A percentile compares a stretch with the other conserved stretches of the same genome.
Evolutionary conservation across 2,329 filamentous ascomycete species (phyloP).

Genomic region (Canariomyces notabilis): DNA sequence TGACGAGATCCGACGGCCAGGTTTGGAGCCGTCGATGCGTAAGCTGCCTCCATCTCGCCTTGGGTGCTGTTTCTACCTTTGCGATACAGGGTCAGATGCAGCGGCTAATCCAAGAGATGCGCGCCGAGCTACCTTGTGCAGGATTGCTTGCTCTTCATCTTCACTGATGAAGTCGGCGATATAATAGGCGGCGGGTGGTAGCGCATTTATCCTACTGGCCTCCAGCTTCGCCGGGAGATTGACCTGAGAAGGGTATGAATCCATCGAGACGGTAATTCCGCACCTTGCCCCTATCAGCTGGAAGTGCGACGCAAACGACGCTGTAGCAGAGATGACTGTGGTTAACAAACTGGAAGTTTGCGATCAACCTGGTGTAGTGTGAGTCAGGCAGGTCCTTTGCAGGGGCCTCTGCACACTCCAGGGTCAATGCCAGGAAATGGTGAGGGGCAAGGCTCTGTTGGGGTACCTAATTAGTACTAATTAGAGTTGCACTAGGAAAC

Average conservation of each 20-base stretch:
- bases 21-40: conserved; percentile 87
- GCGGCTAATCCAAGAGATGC: conserved; percentile 43
- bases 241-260: conserved; percentile 7
- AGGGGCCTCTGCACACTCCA: neutral
- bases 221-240: conserved; percentile 46
- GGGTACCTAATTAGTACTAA: too few species aligned
- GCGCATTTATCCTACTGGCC: conserved; percentile 43
- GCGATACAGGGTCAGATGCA: conserved; percentile 37
- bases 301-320: neutral
- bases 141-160: conserved; percentile 66
- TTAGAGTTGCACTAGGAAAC: neutral
- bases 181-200: conserved; percentile 72
- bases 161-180: conserved; percentile 76
- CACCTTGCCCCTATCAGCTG: neutral
- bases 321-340: neutral
- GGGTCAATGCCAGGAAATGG: conserved; percentile 10
- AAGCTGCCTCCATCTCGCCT: conserved; percentile 79
- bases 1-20: conserved; percentile 78
- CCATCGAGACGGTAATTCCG: conserved; percentile 1
- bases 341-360: neutral
- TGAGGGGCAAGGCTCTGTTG: conserved; percentile 11
- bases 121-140: conserved; percentile 57
- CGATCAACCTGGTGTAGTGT: neutral
- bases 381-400: neutral
- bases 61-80: conserved; percentile 59